phyloP scores from a whole-genome alignment of 345 rosid genomes.

The Eucalyptus lansdowneana region DNA sequence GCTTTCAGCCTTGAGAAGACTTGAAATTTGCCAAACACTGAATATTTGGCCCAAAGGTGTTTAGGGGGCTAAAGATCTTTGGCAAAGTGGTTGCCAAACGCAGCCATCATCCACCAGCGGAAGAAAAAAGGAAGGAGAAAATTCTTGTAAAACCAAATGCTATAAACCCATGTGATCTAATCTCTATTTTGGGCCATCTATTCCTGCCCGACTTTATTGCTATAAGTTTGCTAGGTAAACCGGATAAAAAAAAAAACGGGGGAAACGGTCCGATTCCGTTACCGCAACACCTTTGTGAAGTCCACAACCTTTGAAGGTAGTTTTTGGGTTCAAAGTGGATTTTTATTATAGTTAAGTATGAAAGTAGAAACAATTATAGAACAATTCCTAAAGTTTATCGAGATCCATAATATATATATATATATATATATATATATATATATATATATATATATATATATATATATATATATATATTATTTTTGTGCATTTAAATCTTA shows the following conservation, averaged over 20 bases:
- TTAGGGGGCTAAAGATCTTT: too few species aligned
- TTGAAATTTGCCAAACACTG: too few species aligned
- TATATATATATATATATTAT: too few species aligned
- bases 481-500: neutral
- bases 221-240: neutral
- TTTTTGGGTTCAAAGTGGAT: neutral
- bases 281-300: neutral
- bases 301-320: neutral
- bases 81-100: too few species aligned
- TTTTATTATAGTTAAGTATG: neutral
- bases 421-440: neutral
- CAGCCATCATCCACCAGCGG: neutral
- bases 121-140: neutral
- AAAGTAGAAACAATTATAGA: neutral
- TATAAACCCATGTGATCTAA: neutral
- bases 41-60: too few species aligned
- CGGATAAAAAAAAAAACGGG: neutral
- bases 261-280: neutral
- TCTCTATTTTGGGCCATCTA: neutral
- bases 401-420: neutral
- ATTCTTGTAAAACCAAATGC: neutral
- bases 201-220: neutral
- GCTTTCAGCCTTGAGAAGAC: too few species aligned
- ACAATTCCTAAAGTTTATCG: neutral
- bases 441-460: neutral